These are phyloP conservation scores for Tulasnella sp. DNA, from an alignment of 768 basidiomycete genomes.

Conservation along the genomic window DNA sequence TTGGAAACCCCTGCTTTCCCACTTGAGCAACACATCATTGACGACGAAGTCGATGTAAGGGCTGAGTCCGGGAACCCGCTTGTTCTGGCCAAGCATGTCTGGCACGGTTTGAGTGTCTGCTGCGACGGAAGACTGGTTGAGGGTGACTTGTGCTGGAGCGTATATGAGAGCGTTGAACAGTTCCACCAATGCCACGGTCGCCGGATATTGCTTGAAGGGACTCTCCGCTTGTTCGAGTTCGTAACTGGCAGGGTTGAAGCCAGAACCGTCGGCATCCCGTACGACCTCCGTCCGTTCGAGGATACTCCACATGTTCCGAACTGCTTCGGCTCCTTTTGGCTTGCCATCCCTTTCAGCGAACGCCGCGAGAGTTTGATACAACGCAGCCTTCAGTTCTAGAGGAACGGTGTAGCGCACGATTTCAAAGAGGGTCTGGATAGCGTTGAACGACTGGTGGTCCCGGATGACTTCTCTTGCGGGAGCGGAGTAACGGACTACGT, in stretches of 20 bases:
- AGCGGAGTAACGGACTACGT: conserved; percentile 73
- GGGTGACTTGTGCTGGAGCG: conserved; percentile 70
- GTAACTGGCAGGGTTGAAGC: conserved; percentile 78
- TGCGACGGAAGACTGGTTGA: conserved; percentile 59
- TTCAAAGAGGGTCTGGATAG: conserved; percentile 76
- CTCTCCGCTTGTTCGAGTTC: conserved; percentile 90
- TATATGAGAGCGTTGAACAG: conserved; percentile 83
- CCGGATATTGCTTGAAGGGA: conserved; percentile 75
- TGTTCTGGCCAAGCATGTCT: conserved; percentile 76
- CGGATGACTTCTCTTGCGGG: conserved; percentile 78
- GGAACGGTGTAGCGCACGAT: conserved; percentile 81
- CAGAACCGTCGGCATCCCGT: conserved; percentile 59
- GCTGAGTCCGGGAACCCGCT: conserved; percentile 75
- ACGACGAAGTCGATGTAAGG: conserved; percentile 87
- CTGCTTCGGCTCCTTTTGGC: conserved; percentile 71
- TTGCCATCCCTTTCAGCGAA: conserved; percentile 85
- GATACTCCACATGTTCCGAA: conserved; percentile 77
- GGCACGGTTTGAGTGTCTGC: conserved; percentile 74
- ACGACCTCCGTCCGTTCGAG: conserved; percentile 81
- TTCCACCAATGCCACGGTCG: conserved; percentile 85
- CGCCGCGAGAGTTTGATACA: conserved; percentile 78
- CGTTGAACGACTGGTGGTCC: conserved; percentile 76
- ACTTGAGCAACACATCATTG: conserved; percentile 84
- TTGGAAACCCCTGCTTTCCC: conserved; percentile 73
- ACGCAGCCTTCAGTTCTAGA: conserved; percentile 84